Percentiles rank a stretch among this genome's conserved stretches.
Conservation (phyloP, 2,329 filamentous ascomycete species). For the Microdochium nivale region DNA sequence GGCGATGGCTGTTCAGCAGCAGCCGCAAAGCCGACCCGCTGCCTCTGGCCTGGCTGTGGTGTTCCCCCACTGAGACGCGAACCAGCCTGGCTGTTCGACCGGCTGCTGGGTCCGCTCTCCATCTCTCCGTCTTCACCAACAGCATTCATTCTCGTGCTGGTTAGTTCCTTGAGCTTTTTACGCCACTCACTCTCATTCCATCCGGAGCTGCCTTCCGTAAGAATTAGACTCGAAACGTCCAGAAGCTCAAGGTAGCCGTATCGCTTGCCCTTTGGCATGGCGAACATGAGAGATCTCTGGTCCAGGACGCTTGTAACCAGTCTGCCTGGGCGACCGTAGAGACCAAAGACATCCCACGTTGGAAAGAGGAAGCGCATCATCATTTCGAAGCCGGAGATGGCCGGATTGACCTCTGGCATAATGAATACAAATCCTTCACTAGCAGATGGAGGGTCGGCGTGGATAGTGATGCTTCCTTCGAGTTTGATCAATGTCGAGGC, state of each 20-base stretch:
- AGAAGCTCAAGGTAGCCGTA: constrained; percentile 88
- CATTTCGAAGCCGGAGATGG: constrained; percentile 90
- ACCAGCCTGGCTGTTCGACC: constrained; percentile 50
- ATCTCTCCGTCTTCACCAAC: constrained; percentile 36
- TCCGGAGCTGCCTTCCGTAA: constrained; percentile 62
- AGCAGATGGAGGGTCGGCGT: constrained; percentile 66
- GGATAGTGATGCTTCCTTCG: constrained; percentile 83
- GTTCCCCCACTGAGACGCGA: constrained; percentile 35
- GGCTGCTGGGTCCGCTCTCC: constrained; percentile 31
- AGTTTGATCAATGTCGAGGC: constrained; percentile 91
- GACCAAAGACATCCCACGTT: constrained; percentile 81
- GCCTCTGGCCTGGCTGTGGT: constrained; percentile 15
- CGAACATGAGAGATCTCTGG: constrained; percentile 90
- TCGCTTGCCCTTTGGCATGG: constrained; percentile 79
- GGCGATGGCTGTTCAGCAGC: constrained; percentile 25
- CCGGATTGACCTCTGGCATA: constrained; percentile 92
- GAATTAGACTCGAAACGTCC: constrained; percentile 74
- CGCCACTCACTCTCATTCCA: constrained; percentile 92
- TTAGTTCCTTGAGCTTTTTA: constrained; percentile 79
- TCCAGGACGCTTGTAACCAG: constrained; percentile 84
- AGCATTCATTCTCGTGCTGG: constrained; percentile 66
- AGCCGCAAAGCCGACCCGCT: constrained; percentile 50
- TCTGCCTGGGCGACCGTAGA: constrained; percentile 84
- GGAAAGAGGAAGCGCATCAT: constrained; percentile 89
- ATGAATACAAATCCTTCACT: constrained; percentile 95